phyloP scores from a whole-genome alignment of 805 yeast species.

The Hanseniaspora vineae region DNA sequence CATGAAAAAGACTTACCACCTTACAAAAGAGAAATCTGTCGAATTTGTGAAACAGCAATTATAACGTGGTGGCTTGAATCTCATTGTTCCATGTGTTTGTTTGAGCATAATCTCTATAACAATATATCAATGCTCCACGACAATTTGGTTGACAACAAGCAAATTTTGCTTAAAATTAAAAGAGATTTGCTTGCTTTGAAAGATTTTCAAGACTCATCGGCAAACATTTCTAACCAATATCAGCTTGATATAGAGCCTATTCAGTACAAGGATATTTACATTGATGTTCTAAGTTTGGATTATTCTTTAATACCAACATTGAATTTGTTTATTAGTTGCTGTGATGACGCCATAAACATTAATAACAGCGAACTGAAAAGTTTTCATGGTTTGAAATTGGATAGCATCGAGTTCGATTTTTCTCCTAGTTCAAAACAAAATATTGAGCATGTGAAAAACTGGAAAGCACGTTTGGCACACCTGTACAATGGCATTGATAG shows the following conservation, averaged over 20 bases:
- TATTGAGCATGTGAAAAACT: conserved; percentile 29
- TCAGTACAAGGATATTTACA: not conserved
- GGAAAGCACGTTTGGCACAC: conserved; percentile 17
- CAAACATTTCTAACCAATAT: not conserved
- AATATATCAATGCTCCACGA: conserved; percentile 69
- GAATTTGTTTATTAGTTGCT: conserved; percentile 23
- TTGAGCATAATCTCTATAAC: conserved; percentile 75
- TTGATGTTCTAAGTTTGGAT: not conserved
- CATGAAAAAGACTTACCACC: conserved; percentile 57
- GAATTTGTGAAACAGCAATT: conserved; percentile 83
- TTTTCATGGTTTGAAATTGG: conserved; percentile 13
- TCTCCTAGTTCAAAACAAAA: conserved; percentile 55
- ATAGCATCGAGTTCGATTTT: conserved; percentile 17
- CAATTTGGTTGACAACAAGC: conserved; percentile 53
- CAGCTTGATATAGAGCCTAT: not conserved
- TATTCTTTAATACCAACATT: conserved; percentile 2
- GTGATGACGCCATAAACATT: conserved; percentile 62
- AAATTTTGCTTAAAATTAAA: conserved; percentile 36
- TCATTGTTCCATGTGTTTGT: conserved; percentile 76
- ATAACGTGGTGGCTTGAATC: conserved; percentile 95
- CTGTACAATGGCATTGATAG: conserved; percentile 4
- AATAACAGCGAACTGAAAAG: conserved; percentile 52
- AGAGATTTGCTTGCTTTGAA: conserved; percentile 37
- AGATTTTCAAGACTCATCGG: conserved; percentile 1
- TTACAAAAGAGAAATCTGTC: conserved; percentile 74